Evolutionary conservation across 768 basidiomycete species (phyloP).

Genomic region (Hypholoma fasciculare): DNA sequence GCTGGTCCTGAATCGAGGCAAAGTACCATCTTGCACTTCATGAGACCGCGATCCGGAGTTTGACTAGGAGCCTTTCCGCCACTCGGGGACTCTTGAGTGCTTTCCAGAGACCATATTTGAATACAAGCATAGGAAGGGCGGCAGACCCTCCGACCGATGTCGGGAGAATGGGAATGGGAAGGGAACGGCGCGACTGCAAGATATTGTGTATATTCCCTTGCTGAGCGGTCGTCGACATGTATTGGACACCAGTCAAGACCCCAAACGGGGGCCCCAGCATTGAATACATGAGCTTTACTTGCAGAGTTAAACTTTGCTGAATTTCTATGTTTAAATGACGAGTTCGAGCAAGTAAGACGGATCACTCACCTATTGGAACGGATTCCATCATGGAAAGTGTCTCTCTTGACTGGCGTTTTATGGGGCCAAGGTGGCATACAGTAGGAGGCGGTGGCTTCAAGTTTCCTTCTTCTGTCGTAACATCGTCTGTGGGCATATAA

Average conservation of each 20-base stretch:
- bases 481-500: slow-evolving; percentile 59
- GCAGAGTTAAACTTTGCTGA: slow-evolving; percentile 61
- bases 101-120: slow-evolving; percentile 78
- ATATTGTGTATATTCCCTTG: slow-evolving; percentile 65
- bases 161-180: slow-evolving; percentile 60
- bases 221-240: slow-evolving; percentile 50
- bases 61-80: slow-evolving; percentile 5
- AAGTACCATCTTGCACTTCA: slow-evolving; percentile 82
- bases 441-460: slow-evolving; percentile 54
- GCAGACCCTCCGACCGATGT: slow-evolving; percentile 58
- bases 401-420: slow-evolving; percentile 48
- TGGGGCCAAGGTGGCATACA: slow-evolving; percentile 67
- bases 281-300: slow-evolving; percentile 71
- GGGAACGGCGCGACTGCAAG: slow-evolving; percentile 82
- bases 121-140: slow-evolving; percentile 67
- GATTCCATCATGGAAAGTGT: slow-evolving; percentile 57
- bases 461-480: slow-evolving; percentile 50
- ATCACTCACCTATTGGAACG: slow-evolving; percentile 53
- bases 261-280: slow-evolving; percentile 89
- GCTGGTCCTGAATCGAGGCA: slow-evolving; percentile 83
- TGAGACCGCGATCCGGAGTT: slow-evolving; percentile 38
- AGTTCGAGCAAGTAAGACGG: neutral
- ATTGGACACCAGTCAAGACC: slow-evolving; percentile 94
- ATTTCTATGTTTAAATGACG: neutral
- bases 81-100: slow-evolving; percentile 12